Evolutionary conservation across 139 green algal species (phyloP), one percentile per base, ranked within the genome.

Genomic region (Asterochloris sp.): DNA sequence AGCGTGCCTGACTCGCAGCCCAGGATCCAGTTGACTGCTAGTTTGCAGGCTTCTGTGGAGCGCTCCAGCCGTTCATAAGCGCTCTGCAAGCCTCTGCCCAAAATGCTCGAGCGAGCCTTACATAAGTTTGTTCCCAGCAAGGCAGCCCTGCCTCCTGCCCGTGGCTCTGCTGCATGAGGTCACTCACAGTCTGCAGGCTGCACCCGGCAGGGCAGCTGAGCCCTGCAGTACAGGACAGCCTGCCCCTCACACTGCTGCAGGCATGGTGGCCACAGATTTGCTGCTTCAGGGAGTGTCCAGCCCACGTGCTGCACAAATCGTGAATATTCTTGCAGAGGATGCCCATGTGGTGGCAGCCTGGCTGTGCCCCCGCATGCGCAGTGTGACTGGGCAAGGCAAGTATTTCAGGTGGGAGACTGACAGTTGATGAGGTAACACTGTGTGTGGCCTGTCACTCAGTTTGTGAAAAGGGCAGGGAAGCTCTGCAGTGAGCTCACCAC

Each of bases 241-340:
- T 27, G 21, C 67, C 23, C 67, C 21, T 23, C 21, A 24, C 66
- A 69, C 29, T 21, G 84, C 73, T 17, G 83, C 84, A 10, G 88
- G 88, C 67, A 90, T 92, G 87, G 87, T 92, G 26, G 85, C 86
- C 66, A 92, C 88, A 0, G 85, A 87, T 38, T 80, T 92, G 16
- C 83, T 91, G 16, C n/a, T 87, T 29, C 68, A 38, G 21, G 78
- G 83, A 10, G 84, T 79, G 10, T 73, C 68, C 68, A 86, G 80
- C 68, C 73, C 71, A 14, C 74, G 78, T 27, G 64, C 71, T 10
- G 80, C 87, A 62, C 79, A 85, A 67, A 77, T 89, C 69, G 84
- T 92, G 26, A 92, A 92, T 74, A 83, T 89, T 21, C 64, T 92
- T 10, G 85, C 88, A 17, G 88, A 92, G 67, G 73, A 89, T 1